A percentile compares a stretch with the other conserved stretches of the same genome.
Evolutionary conservation across 2,329 filamentous ascomycete genomes (phyloP).

Genomic region (Nigrospora osmanthi): DNA sequence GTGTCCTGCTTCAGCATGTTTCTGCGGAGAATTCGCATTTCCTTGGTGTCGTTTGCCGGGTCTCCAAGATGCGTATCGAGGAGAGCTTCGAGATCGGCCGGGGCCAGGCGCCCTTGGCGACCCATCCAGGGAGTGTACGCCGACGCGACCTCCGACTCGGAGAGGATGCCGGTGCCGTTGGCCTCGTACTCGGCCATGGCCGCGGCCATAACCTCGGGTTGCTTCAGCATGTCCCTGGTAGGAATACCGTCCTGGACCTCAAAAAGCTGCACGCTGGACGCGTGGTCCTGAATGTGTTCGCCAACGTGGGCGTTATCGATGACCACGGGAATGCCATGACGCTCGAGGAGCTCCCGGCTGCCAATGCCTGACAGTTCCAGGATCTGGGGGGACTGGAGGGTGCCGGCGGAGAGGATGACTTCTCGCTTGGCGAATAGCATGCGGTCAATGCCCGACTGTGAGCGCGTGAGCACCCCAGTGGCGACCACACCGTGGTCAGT

Average conservation of each 20-base stretch:
- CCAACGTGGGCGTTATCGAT: slow-evolving; percentile 36
- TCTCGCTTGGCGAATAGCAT: slow-evolving; percentile 17
- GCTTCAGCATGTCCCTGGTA: slow-evolving; percentile 25
- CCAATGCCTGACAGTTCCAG: slow-evolving; percentile 28
- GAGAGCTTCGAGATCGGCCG: slow-evolving; percentile 13
- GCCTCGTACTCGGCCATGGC: slow-evolving; percentile 26
- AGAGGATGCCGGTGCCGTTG: slow-evolving; percentile 23
- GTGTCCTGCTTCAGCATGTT: slow-evolving; percentile 17
- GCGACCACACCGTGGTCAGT: slow-evolving; percentile 16
- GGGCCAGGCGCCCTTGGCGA: slow-evolving; percentile 13
- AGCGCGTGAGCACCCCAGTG: slow-evolving; percentile 21
- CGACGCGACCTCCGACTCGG: slow-evolving; percentile 28
- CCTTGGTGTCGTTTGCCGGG: slow-evolving; percentile 7
- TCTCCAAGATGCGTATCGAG: slow-evolving; percentile 13
- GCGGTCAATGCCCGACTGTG: slow-evolving; percentile 9
- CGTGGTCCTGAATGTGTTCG: slow-evolving; percentile 37
- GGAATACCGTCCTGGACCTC: slow-evolving; percentile 30
- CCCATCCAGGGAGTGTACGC: slow-evolving; percentile 26
- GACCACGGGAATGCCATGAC: slow-evolving; percentile 26
- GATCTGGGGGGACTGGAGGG: slow-evolving; percentile 25
- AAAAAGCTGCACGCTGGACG: slow-evolving; percentile 25
- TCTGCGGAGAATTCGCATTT: slow-evolving; percentile 15
- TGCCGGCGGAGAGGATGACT: slow-evolving; percentile 32
- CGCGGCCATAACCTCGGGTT: slow-evolving; percentile 21
- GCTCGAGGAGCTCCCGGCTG: slow-evolving; percentile 29